Evolutionary conservation across 2,329 filamentous ascomycete genomes (phyloP), one percentile per base, ranked within the genome.

Genomic region (Xylariaceae sp.): DNA sequence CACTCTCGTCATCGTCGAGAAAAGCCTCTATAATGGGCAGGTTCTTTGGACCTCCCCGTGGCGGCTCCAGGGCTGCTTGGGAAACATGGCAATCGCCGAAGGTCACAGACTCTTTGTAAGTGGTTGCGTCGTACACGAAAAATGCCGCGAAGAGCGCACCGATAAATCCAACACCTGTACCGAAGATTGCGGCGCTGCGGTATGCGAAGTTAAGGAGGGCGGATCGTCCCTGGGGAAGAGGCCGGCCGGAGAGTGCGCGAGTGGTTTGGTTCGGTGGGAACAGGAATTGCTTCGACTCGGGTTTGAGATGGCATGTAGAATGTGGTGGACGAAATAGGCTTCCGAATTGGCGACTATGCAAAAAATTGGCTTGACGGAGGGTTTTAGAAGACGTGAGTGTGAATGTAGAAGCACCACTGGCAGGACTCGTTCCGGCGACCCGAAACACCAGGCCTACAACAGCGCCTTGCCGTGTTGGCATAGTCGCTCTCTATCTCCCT

Each of bases 101-200:
- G 6, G 81, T 84, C 2, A 84, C 77, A 43, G 88, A 81, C 63
- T 92, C 89, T 57, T 85, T 87, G 78, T 99, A 99, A 12, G 95
- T 99, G 44, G 87, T 89, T 8, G 93, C 89, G 78, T 99, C 95
- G 77, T 96, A 99, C 66, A 95, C 67, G 76, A 99, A 99, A 80
- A 99, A 97, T 45, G 82, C 89, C 17, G 92, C 75, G 6, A 98
- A 82, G 5, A 90, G 81, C 3, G 82, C 77, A 29, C 89, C 87
- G 52, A 90, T 73, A 47, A 94, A 81, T 6, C 88, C 79, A 33
- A 95, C 82, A 46, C 94, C 90, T 56, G 90, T 87, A 34, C 95
- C 95, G 19, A 91, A 75, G 67, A 84, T 84, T 2, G 89, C 86
- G 29, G 92, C 88, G 28, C 84, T 80, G 65, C 89, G 84, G 71